Evolutionary conservation across 2,329 filamentous ascomycete species (phyloP).

Genomic region (Hortaea werneckii): DNA sequence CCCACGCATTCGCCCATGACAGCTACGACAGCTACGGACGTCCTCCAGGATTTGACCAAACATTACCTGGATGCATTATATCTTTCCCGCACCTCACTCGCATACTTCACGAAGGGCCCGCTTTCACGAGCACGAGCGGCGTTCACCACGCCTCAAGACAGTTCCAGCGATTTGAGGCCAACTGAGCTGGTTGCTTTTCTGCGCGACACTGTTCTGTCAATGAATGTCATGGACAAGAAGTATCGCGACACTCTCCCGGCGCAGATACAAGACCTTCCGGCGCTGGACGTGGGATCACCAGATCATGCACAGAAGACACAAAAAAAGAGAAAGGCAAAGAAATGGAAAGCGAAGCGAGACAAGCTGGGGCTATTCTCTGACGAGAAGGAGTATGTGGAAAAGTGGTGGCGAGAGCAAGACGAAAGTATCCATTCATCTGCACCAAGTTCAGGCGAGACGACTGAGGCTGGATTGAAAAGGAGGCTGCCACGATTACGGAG

Average conservation of each 20-base stretch:
- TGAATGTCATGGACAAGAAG: conserved; percentile 63
- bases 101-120: conserved; percentile 76
- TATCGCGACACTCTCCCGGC: conserved; percentile 61
- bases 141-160: conserved; percentile 54
- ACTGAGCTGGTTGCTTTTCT: conserved; percentile 57
- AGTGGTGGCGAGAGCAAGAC: conserved; percentile 60
- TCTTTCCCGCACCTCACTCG: conserved; percentile 56
- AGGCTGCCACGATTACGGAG: conserved; percentile 58
- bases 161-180: conserved; percentile 43
- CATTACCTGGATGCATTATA: conserved; percentile 38
- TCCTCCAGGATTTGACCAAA: conserved; percentile 21
- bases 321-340: conserved; percentile 38
- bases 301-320: conserved; percentile 11
- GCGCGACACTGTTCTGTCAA: conserved; percentile 31
- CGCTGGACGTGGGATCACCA: conserved; percentile 7
- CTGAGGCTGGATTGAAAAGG: conserved; percentile 35
- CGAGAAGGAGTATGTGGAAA: conserved; percentile 54
- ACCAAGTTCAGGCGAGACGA: conserved; percentile 33
- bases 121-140: conserved; percentile 63
- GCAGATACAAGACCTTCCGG: conserved; percentile 47
- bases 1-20: not conserved
- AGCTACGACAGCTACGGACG: not conserved
- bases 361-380: conserved; percentile 58
- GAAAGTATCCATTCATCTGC: conserved; percentile 24
- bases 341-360: conserved; percentile 52